Percentiles rank a stretch among this genome's conserved stretches.
Conservation (phyloP, 2,329 filamentous ascomycete genomes). For the Allantophomopsis lycopodina region DNA sequence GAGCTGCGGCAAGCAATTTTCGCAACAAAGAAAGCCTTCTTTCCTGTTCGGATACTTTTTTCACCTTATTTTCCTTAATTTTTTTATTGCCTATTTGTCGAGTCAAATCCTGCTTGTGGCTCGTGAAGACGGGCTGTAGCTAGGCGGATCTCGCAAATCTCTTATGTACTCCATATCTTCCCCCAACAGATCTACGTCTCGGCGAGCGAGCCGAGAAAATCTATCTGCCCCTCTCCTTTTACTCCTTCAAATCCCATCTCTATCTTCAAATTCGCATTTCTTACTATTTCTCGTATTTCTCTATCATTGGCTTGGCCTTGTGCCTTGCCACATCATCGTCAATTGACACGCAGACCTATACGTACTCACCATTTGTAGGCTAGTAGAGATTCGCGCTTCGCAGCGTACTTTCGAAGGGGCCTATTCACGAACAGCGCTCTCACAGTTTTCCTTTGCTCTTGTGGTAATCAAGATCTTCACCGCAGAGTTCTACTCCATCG, state of each 20-base stretch:
- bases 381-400: conserved; percentile 87
- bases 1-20: too few relatives aligned
- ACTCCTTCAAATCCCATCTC: neutral
- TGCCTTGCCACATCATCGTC: neutral
- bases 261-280: neutral
- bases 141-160: too few relatives aligned
- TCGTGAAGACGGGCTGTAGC: too few relatives aligned
- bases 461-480: conserved; percentile 96
- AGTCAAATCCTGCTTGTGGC: too few relatives aligned
- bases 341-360: neutral
- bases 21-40: neutral
- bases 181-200: neutral
- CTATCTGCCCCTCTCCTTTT: neutral
- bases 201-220: neutral
- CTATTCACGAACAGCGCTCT: conserved; percentile 87
- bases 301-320: neutral
- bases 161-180: too few relatives aligned
- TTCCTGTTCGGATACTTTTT: neutral
- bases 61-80: neutral
- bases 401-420: conserved; percentile 96
- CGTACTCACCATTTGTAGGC: conserved; percentile 18
- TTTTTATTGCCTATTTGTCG: neutral
- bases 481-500: conserved; percentile 89
- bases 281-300: neutral
- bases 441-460: conserved; percentile 89